Evolutionary conservation across 805 yeast species (phyloP), one percentile per base, ranked within the genome.

Genomic region (Saccharomycopsis sp.): DNA sequence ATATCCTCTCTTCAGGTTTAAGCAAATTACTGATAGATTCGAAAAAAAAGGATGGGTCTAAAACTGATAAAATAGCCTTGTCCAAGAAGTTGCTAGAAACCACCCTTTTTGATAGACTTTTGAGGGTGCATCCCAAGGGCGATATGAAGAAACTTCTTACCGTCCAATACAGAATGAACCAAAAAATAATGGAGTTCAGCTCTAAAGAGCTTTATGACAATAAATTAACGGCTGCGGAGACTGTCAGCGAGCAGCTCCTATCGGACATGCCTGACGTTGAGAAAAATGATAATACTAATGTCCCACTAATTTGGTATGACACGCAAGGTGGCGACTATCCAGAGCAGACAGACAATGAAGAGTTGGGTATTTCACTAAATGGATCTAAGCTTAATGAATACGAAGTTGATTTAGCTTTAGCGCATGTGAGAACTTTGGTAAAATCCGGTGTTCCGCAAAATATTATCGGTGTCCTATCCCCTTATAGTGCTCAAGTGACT

Each of bases 251-350:
- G 14, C 79, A 81, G 29, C 68, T 72, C 1, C 74, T 91, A 5
- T 62, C 68, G 1, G 95, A 89, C 63, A 64, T 91, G 21, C 78
- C 79, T 0, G 71, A 71, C 3, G 79, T 77, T 1, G 73, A 73
- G 3, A 68, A 68, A 2, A 77, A 75, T 51, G 91, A 85, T 24
- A 84, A 80, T 8, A 81, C 92, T 0, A 68, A 68, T 0, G 73
- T 74, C 1, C 81, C 85, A 1, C 67, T 85, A 0, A 73, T 90
- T 1, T 91, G 97, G 97, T 84, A 86, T 63, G 98, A 94, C 65
- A 94, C 98, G 0, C 94, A 90, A 71, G 97, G 97, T 16, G 96
- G 90, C 5, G 87, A 85, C 41, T 91, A 77, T 65, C 82, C 81
- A 0, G 97, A 91, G 66, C 73, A 74, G 57, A 75, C 77, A 16